These are phyloP conservation scores for Beauveria caledonica DNA, from an alignment of 2,329 filamentous ascomycete genomes.

Conservation along the genomic window DNA sequence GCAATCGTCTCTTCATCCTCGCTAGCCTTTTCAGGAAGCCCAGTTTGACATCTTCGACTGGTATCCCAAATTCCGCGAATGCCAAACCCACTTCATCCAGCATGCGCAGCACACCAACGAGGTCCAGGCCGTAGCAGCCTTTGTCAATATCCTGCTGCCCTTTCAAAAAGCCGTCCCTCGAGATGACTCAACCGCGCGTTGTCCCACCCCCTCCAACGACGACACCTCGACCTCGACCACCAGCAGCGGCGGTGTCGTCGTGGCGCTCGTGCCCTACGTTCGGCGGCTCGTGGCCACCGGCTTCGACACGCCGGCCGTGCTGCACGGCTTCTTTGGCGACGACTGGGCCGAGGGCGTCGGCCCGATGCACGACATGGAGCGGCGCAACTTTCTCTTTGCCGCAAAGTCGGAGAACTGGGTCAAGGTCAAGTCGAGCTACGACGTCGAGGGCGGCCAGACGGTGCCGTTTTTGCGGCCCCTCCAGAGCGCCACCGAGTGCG, in stretches of 20 bases:
- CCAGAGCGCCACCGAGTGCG: constrained; percentile 65
- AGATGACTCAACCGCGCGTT: constrained; percentile 15
- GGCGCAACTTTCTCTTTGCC: constrained; percentile 90
- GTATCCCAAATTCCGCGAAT: constrained; percentile 86
- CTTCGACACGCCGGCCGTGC: constrained; percentile 76
- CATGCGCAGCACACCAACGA: constrained; percentile 75
- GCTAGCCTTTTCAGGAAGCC: constrained; percentile 37
- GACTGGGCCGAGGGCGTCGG: constrained; percentile 78
- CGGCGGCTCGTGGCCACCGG: constrained; percentile 85
- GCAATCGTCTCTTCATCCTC: neutral
- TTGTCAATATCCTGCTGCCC: constrained; percentile 85
- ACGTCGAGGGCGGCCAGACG: constrained; percentile 73
- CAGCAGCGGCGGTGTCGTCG: constrained; percentile 18
- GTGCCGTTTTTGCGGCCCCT: constrained; percentile 82
- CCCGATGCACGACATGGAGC: constrained; percentile 76
- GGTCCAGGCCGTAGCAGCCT: constrained; percentile 81
- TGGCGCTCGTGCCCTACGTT: constrained; percentile 81
- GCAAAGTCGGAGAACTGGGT: constrained; percentile 90
- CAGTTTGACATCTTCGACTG: constrained; percentile 81
- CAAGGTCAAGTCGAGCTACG: constrained; percentile 82
- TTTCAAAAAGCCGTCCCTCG: constrained; percentile 54
- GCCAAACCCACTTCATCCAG: constrained; percentile 84
- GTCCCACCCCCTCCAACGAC: neutral
- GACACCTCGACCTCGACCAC: constrained; percentile 9
- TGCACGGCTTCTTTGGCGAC: constrained; percentile 96